phyloP scores from a whole-genome alignment of 805 yeast species.

The Ogataea polymorpha region DNA sequence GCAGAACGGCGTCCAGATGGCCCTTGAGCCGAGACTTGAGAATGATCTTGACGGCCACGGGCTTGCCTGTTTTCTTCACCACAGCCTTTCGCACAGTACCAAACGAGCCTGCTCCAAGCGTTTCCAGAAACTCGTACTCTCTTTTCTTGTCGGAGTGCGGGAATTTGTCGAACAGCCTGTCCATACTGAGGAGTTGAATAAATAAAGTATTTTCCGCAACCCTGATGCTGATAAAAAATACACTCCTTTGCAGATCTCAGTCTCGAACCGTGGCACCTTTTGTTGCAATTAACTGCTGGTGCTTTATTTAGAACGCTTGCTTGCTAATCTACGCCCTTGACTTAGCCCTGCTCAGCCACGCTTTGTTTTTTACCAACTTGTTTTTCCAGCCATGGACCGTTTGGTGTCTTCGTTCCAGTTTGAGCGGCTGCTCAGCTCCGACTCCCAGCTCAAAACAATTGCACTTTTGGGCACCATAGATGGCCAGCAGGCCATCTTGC shows the following conservation, averaged over 20 bases:
- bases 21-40: conserved; percentile 81
- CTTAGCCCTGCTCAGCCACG: conserved; percentile 1
- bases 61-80: conserved; percentile 44
- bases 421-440: conserved; percentile 46
- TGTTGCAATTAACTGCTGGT: too few species aligned
- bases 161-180: conserved; percentile 13
- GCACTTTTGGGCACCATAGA: conserved; percentile 68
- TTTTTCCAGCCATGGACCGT: conserved; percentile 12
- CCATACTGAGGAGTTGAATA: conserved; percentile 7
- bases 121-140: conserved; percentile 72
- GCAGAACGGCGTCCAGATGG: conserved; percentile 58
- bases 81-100: conserved; percentile 85
- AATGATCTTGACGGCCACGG: conserved; percentile 88
- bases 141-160: conserved; percentile 46
- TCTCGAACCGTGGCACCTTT: too few species aligned
- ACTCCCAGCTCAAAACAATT: conserved; percentile 66
- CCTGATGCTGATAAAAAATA: background rate
- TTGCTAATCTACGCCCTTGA: background rate
- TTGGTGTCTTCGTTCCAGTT: conserved; percentile 43
- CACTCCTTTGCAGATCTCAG: too few species aligned
- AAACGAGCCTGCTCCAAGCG: conserved; percentile 92
- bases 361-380: too few species aligned
- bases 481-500: conserved; percentile 59
- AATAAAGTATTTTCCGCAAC: background rate
- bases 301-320: background rate